A percentile compares a stretch with the other conserved stretches of the same genome.
Evolutionary conservation across 2,329 filamentous ascomycete genomes (phyloP).

Genomic region (Polytolypa hystricis): DNA sequence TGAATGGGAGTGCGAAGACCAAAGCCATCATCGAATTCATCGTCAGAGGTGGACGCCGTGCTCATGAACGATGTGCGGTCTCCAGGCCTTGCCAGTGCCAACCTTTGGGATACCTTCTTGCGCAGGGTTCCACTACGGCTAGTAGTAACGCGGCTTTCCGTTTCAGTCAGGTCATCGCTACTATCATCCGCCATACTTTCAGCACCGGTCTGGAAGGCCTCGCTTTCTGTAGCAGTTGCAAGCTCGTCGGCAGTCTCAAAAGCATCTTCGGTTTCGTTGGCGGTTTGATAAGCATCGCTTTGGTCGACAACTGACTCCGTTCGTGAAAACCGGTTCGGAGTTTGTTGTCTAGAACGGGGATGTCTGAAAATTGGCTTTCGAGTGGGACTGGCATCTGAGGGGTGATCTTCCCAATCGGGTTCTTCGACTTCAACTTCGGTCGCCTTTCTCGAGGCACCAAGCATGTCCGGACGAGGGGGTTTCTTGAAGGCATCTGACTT

Average conservation of each 20-base stretch:
- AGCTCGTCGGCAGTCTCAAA: slow-evolving; percentile 72
- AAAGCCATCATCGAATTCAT: slow-evolving; percentile 54
- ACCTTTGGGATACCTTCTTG: slow-evolving; percentile 27
- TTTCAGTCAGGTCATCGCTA: slow-evolving; percentile 75
- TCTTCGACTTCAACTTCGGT: slow-evolving; percentile 75
- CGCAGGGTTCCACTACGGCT: slow-evolving; percentile 23
- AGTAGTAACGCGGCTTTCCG: slow-evolving; percentile 47
- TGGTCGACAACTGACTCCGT: slow-evolving; percentile 36
- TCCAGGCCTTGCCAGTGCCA: slow-evolving; percentile 36
- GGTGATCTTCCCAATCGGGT: slow-evolving; percentile 81
- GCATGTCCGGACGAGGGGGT: slow-evolving; percentile 56
- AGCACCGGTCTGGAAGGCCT: slow-evolving; percentile 88
- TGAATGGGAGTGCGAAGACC: slow-evolving; percentile 54
- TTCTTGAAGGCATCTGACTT: slow-evolving; percentile 65
- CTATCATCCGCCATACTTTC: slow-evolving; percentile 61
- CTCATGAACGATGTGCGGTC: slow-evolving; percentile 65
- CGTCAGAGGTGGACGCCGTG: slow-evolving; percentile 79
- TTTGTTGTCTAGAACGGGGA: slow-evolving; percentile 19
- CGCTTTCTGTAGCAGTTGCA: slow-evolving; percentile 66
- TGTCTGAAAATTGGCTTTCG: slow-evolving; percentile 28
- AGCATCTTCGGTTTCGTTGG: slow-evolving; percentile 59
- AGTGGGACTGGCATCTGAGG: slow-evolving; percentile 47
- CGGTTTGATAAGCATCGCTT: slow-evolving; percentile 66
- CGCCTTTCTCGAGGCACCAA: slow-evolving; percentile 65
- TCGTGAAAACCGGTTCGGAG: slow-evolving; percentile 7